These are phyloP conservation scores for Apophysomyces ossiformis DNA, from an alignment of 371 early-diverging fungal species.

Conservation along the genomic window DNA sequence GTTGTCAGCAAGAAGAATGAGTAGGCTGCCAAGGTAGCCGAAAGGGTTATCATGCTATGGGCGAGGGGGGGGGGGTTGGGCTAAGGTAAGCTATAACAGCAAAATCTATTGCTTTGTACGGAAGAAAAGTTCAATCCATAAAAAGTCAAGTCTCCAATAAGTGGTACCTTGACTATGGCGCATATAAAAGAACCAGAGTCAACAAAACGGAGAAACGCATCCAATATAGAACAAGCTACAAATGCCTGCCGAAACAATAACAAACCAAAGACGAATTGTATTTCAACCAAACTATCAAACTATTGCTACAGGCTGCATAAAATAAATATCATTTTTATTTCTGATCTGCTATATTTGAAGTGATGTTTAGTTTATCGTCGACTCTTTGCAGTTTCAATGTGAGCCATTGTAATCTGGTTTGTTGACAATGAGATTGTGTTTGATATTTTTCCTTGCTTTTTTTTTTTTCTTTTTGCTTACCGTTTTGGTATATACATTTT, in stretches of 20 bases:
- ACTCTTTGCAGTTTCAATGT: not conserved
- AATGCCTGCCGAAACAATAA: no score
- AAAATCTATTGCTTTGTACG: not conserved
- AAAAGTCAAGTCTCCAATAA: no score
- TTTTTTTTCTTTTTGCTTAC: constrained; percentile 24
- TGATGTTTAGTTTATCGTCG: not conserved
- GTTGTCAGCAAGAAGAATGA: not conserved
- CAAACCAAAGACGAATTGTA: no score
- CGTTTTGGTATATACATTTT: constrained; percentile 52
- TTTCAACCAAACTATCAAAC: no score
- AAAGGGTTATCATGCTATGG: not conserved
- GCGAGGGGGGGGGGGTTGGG: no score
- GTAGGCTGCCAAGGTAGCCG: not conserved
- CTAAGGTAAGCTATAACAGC: no score
- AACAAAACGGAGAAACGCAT: no score
- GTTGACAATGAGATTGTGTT: not conserved
- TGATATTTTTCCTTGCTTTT: not conserved
- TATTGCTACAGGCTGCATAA: constrained; percentile 44
- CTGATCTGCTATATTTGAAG: not conserved
- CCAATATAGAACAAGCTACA: no score
- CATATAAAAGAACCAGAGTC: no score
- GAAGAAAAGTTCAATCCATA: no score
- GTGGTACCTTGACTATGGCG: no score
- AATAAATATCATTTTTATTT: constrained; percentile 13
- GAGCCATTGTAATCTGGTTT: constrained; percentile 7